Evolutionary conservation across 1,284 basidiomycete species (phyloP).

Genomic region (Xerocomus amazonicus): DNA sequence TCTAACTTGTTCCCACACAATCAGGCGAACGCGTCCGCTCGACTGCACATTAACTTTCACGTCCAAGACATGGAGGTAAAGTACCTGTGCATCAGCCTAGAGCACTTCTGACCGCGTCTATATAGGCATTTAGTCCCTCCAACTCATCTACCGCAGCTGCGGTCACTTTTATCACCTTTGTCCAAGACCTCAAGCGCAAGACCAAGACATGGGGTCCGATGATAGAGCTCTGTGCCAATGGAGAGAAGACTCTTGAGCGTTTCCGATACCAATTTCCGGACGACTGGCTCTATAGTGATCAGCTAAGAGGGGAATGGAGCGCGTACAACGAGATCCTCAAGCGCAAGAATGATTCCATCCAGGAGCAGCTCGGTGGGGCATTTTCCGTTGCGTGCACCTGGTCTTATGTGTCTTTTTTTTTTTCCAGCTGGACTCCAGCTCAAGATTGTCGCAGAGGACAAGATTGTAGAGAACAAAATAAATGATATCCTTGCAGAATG

Average conservation of each 20-base stretch:
- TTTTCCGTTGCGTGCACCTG: not conserved
- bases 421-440: constrained; percentile 89
- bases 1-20: constrained; percentile 23
- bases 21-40: constrained; percentile 16
- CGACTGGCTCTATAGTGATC: constrained; percentile 98
- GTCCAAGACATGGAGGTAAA: constrained; percentile 31
- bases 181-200: constrained; percentile 97
- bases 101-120: constrained; percentile 10
- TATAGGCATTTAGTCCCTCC: constrained; percentile 53
- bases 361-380: constrained; percentile 85
- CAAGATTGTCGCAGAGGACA: constrained; percentile 99
- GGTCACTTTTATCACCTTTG: constrained; percentile 98
- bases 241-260: constrained; percentile 95
- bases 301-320: constrained; percentile 96
- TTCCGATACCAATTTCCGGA: constrained; percentile 96
- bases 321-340: constrained; percentile 98
- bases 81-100: not conserved
- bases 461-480: constrained; percentile 93
- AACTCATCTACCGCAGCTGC: constrained; percentile 93
- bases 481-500: constrained; percentile 88
- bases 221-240: constrained; percentile 90
- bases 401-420: constrained; percentile 6
- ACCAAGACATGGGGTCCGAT: constrained; percentile 96
- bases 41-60: constrained; percentile 8
- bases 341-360: constrained; percentile 97